Evolutionary conservation across 192 early-diverging fungal genomes (phyloP).

Genomic region (Backusella macrospora): DNA sequence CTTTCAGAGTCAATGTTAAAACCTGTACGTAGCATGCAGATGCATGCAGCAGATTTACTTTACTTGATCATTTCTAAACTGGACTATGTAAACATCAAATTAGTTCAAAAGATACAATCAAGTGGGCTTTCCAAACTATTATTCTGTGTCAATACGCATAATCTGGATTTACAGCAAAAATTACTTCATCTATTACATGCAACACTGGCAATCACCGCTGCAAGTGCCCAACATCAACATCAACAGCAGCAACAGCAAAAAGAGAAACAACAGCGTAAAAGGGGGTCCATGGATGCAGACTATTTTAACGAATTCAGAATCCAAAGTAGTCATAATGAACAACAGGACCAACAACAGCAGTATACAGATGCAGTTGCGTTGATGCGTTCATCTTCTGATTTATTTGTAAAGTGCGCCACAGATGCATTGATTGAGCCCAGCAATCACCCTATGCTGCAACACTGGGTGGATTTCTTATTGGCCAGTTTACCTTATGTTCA

Average conservation of each 20-base stretch:
- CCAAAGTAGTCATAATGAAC: not conserved
- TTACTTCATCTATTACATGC: conserved; percentile 59
- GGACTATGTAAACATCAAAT: conserved; percentile 52
- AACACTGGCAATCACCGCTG: conserved; percentile 49
- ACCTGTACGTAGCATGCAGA: conserved; percentile 49
- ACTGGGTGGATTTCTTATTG: conserved; percentile 79
- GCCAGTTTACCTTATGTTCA: conserved; percentile 62
- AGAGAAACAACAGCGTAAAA: not conserved
- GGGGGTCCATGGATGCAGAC: conserved; percentile 1
- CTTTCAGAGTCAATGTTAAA: conserved; percentile 27
- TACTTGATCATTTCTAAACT: conserved; percentile 56
- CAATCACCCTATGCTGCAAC: conserved; percentile 71
- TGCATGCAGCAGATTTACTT: conserved; percentile 61
- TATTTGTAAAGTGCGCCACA: conserved; percentile 60
- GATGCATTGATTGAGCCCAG: conserved; percentile 58
- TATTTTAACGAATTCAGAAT: not conserved
- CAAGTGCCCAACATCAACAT: not conserved
- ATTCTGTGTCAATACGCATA: conserved; percentile 52
- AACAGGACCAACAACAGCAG: not conserved
- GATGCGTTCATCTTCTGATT: conserved; percentile 39
- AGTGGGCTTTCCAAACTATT: conserved; percentile 58
- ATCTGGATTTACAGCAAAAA: conserved; percentile 61
- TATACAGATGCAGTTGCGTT: conserved; percentile 21
- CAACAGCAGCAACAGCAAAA: not conserved
- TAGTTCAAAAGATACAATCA: conserved; percentile 55